These are phyloP conservation scores for Kwoniella dendrophila DNA, from an alignment of 768 basidiomycete genomes.

Conservation along the genomic window DNA sequence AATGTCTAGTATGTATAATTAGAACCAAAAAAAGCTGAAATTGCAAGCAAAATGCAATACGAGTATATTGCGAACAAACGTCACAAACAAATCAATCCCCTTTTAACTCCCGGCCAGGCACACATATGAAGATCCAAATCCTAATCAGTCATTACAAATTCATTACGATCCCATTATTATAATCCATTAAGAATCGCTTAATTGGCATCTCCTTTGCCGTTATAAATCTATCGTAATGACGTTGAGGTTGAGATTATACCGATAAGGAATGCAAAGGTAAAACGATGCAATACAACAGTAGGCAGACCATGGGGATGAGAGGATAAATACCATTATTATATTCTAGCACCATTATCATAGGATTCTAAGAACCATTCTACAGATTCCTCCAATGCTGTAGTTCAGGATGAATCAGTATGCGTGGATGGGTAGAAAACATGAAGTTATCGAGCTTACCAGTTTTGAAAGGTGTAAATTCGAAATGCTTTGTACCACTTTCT, in stretches of 20 bases:
- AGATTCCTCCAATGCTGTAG: constrained; percentile 70
- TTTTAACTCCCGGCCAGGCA: too few relatives aligned
- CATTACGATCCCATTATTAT: neutral
- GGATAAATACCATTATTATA: neutral
- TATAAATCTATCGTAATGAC: too few relatives aligned
- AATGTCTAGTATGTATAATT: too few relatives aligned
- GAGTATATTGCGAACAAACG: neutral
- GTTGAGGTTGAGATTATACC: too few relatives aligned
- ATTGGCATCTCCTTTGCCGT: too few relatives aligned
- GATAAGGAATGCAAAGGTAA: neutral
- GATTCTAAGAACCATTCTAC: constrained; percentile 87
- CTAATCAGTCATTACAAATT: neutral
- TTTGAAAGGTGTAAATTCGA: constrained; percentile 77
- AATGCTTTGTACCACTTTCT: constrained; percentile 69
- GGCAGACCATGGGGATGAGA: neutral
- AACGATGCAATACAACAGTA: neutral
- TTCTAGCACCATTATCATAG: constrained; percentile 62
- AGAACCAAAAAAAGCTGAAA: too few relatives aligned
- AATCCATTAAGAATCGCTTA: neutral
- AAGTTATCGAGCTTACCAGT: constrained; percentile 69
- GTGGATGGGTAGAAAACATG: constrained; percentile 6
- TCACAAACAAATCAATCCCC: constrained; percentile 4
- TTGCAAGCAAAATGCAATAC: too few relatives aligned
- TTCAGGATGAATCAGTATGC: neutral
- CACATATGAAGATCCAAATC: too few relatives aligned